Conservation (phyloP, 2,329 filamentous ascomycete species). For the Endocalyx cinctus region DNA sequence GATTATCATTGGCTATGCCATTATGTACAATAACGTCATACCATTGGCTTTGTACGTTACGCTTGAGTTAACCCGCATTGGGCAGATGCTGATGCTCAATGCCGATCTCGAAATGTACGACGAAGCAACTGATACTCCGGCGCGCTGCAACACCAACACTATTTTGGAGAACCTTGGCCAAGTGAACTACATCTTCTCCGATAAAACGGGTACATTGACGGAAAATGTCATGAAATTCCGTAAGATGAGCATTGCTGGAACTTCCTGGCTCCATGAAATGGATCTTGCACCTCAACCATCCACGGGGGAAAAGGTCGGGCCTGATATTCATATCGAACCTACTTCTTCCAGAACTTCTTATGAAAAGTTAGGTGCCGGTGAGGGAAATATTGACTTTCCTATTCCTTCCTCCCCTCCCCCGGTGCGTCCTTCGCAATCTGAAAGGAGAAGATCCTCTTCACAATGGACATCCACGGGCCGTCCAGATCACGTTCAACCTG, state of each 20-base stretch:
- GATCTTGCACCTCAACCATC: conserved; percentile 45
- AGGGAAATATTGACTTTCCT: conserved; percentile 25
- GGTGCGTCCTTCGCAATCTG: conserved; percentile 9
- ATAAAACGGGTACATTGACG: conserved; percentile 91
- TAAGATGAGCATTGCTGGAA: conserved; percentile 84
- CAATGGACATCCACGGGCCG: conserved; percentile 29
- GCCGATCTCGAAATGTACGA: conserved; percentile 89
- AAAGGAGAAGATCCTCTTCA: conserved; percentile 26
- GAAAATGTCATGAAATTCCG: conserved; percentile 96
- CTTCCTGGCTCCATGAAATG: conserved; percentile 79
- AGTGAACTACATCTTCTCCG: conserved; percentile 84
- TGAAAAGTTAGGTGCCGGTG: conserved; percentile 20
- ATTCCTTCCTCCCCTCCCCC: conserved; percentile 20
- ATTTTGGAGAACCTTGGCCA: conserved; percentile 93
- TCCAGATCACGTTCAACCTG: conserved; percentile 42
- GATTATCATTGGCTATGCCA: conserved; percentile 84
- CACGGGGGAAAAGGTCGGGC: conserved; percentile 1
- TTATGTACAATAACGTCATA: conserved; percentile 96
- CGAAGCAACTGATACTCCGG: conserved; percentile 74
- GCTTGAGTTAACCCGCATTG: conserved; percentile 81
- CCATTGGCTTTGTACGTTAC: conserved; percentile 88
- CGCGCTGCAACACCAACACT: conserved; percentile 86
- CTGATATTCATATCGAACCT: conserved; percentile 3
- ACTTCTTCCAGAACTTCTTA: conserved; percentile 14
- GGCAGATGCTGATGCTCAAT: conserved; percentile 72